Conservation (phyloP, 176 grass and related monocot genomes). For the Dactylis glomerata region DNA sequence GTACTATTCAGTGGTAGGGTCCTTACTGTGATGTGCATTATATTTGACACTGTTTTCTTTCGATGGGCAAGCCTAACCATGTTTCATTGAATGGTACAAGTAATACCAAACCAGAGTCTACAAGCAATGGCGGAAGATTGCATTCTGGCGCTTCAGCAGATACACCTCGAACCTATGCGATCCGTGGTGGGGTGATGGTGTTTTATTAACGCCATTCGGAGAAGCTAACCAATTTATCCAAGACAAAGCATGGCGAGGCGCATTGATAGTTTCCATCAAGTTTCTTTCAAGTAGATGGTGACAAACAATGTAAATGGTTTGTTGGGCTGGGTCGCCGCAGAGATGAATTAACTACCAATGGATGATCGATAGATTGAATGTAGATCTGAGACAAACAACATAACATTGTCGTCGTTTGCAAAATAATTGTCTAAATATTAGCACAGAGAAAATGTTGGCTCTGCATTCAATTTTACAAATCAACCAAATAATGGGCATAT, state of each 20-base stretch:
- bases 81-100: not conserved
- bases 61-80: not conserved
- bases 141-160: not conserved
- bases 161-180: not conserved
- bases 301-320: not conserved
- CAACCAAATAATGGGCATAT: not conserved
- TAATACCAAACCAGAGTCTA: not conserved
- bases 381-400: not conserved
- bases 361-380: not conserved
- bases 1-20: not conserved
- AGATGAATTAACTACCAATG: not conserved
- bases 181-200: not conserved
- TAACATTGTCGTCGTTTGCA: not conserved
- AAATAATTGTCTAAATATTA: not conserved
- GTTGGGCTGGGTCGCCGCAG: not conserved
- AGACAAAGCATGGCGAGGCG: not conserved
- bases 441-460: not conserved
- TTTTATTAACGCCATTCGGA: not conserved
- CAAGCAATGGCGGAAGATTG: not conserved
- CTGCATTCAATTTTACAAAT: not conserved
- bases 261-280: not conserved
- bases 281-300: not conserved
- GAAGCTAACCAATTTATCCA: not conserved
- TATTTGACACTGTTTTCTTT: not conserved
- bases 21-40: not conserved